Base-by-base conservation (phyloP, 371 early-diverging fungal genomes). In the Rhizopus sp. region DNA sequence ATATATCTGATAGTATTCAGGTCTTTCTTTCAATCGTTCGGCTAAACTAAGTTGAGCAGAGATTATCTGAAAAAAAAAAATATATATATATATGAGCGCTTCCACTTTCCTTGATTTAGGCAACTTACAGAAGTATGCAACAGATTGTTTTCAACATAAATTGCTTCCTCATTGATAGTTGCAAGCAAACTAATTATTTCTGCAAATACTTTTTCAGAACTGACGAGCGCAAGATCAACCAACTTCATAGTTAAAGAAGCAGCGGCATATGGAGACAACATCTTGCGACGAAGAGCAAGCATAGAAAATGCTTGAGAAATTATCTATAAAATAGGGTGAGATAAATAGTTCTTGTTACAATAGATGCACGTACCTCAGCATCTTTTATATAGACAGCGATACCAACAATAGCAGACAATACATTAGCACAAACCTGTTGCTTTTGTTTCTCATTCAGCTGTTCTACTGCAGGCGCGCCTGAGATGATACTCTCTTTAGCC, bases 241-340 rank as follows among this genome's bases (percentile, higher is more conserved):
- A 87, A 59, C 16, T 69, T 71, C 12, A 73, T 73, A 7, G 84
- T 80, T 10, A 88, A 80, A 4, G 78, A 74, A 6, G 77, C 74
- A 16, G 72, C 82, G 8, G 81, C 51, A 7, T 76, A 53, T 8
- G 70, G 66, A 32, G 82, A 76, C n/a, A 81, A 67, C 34, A 72
- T 69, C 29, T 81, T 82, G 23, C 83, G 75, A 41, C 84, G 81
- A 50, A 80, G 77, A 5, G 80, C 69, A 16, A 88, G 54, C 80
- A 87, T 81, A 0, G 86, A 83, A n/a, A 84, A 75, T 0, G 80
- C 82, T 58, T 83, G 70, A 29, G 79, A 71, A n/a, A 86, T 82
- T 46, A 85, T 78, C 86, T 83, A 57, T 23, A 31, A 2, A 41
- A 29, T 42, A 13, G 12, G 30, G 38, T n/a, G 32, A 16, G 29